Base-by-base conservation (phyloP, 192 early-diverging fungal species). In the Geosiphon pyriformis region DNA sequence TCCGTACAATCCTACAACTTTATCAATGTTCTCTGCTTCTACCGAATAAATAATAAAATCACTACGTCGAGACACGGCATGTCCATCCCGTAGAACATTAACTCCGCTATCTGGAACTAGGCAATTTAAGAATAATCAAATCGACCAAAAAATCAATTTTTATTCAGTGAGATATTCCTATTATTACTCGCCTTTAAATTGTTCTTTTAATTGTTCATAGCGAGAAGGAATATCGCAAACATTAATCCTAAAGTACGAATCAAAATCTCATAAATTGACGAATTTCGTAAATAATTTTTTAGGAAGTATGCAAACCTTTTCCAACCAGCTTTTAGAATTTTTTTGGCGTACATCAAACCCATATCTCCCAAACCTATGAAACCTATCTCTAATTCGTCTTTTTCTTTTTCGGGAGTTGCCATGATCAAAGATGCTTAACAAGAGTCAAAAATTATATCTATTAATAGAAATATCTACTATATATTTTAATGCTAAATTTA, bases 301-400 rank as follows among this genome's bases (percentile, higher is more conserved):
- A 50, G 42, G 1, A 25, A 27, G 32, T 64, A 23, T 18, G 11
- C 34, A 22, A 77, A 86, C 87, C 80, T 76, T 77, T 88, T 88
- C 88, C 90, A 96, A 7, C 94, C 94, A 12, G 87, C 85, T 35
- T 79, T 67, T n/a, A 72, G 58, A 52, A 97, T 85, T 49, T 73
- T 77, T 20, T 74, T 74, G 0, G 92, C 93, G 66, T 97, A 98
- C 33, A 97, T 84, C 60, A 83, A 80, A 35, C 94, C 96, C 94
- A 98, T 98, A 72, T 93, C 94, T 55, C 96, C 94, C 70, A 86
- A 86, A 29, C 96, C 96, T 57, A 98, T 96, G 62, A 98, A 88
- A 23, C 96, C 96, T 59, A 98, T 78, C 49, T 94, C 81, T 10
- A 85, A 53, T 1, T 68, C 71, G 10, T 84, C 81, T 68, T 86